Base-by-base conservation (phyloP, 2,329 filamentous ascomycete species). In the Pezicula radicicola region DNA sequence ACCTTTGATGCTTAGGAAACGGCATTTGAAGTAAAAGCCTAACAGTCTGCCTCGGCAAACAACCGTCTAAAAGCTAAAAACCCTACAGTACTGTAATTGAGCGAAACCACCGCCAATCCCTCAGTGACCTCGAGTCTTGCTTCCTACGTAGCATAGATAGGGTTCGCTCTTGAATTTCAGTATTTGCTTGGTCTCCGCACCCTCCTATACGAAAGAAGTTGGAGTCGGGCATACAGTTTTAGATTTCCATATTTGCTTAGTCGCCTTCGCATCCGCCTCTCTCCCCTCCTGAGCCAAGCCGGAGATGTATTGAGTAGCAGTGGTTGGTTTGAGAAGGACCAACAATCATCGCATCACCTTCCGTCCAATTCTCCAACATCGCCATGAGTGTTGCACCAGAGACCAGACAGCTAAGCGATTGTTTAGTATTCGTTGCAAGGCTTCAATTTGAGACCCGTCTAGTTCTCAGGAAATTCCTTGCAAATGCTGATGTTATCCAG, bases 251-350 rank as follows among this genome's bases (percentile, higher is more conserved):
- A n/a, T n/a, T n/a, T n/a, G n/a, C n/a, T n/a, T n/a, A n/a, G n/a
- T n/a, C n/a, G n/a, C n/a, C n/a, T n/a, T n/a, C n/a, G n/a, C n/a
- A n/a, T n/a, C n/a, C n/a, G n/a, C n/a, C n/a, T n/a, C n/a, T n/a
- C n/a, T n/a, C n/a, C n/a, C n/a, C n/a, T n/a, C n/a, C n/a, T n/a
- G n/a, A n/a, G n/a, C n/a, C n/a, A 6, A 41, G 41, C 13, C 60
- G 30, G 15, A 68, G 53, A 42, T 66, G 62, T n/a, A 33, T 62
- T 65, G 0, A 96, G 73, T 0, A 97, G 74, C 64, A 91, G 68
- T 96, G 91, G 53, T 97, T 97, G 0, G 91, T 97, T 61, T 96
- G 91, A 7, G 90, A 91, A 0, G 91, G 80, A 3, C 96, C 76
- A 19, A 96, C 77, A 28, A 97, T 84, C 0, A 89, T 89, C 8